These are phyloP conservation scores for Suillus luteus DNA, from an alignment of 768 basidiomycete species.

Conservation along the genomic window DNA sequence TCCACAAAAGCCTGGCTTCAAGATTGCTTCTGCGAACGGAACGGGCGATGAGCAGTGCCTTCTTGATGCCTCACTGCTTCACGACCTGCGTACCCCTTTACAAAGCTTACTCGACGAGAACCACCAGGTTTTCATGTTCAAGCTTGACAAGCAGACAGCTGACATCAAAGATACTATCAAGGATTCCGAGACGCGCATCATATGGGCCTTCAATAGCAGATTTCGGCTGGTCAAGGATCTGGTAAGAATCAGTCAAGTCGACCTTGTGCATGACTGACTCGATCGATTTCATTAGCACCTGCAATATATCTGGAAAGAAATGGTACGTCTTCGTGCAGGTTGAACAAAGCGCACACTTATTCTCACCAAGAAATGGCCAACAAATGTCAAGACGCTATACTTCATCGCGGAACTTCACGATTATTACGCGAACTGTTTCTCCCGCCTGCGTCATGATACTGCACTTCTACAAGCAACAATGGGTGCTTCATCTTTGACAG, in stretches of 20 bases:
- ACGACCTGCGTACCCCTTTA: not conserved
- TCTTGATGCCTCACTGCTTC: not conserved
- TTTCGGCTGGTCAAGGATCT: not conserved
- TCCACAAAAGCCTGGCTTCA: not conserved
- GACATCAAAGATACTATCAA: not conserved
- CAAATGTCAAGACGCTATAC: slow-evolving; percentile 52
- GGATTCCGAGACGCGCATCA: not conserved
- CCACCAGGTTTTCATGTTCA: not conserved
- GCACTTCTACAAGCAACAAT: not conserved
- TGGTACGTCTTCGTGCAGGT: slow-evolving; percentile 36
- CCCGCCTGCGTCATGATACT: not conserved
- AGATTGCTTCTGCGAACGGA: not conserved
- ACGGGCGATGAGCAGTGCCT: not conserved
- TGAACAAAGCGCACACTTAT: not conserved
- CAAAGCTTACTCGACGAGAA: not conserved
- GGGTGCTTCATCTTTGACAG: not conserved
- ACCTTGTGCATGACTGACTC: not conserved
- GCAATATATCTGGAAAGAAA: slow-evolving; percentile 51
- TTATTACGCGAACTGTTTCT: slow-evolving; percentile 32
- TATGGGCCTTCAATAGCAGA: not conserved
- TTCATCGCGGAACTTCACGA: slow-evolving; percentile 48
- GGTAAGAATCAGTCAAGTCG: not conserved
- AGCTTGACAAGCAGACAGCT: not conserved
- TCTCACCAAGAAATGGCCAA: slow-evolving; percentile 46
- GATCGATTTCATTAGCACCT: slow-evolving; percentile 39